Base-by-base conservation (phyloP, 2,329 filamentous ascomycete genomes). In the Microsporum ferrugineum region DNA sequence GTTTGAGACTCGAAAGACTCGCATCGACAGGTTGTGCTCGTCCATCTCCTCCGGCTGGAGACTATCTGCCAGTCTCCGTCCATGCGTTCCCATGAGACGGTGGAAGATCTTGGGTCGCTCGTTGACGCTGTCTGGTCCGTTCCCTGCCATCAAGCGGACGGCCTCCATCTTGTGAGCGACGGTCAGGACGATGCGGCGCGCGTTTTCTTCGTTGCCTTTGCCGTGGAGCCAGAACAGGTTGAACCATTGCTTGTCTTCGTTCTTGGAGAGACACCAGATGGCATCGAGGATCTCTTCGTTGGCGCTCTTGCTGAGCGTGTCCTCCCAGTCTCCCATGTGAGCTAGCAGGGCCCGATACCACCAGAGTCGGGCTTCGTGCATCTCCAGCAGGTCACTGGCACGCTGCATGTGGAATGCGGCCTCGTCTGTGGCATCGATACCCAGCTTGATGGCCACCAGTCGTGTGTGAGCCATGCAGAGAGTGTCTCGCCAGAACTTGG, bases 381-480 rank as follows among this genome's bases (percentile, higher is more conserved):
- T 33, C 33, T 60, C 58, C 23, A 39, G 3, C 47, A 60, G 23
- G 3, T 39, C 45, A 2, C 12, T 2, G 10, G 45, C 27, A 14
- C 58, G 58, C 17, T 23, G 17, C 4, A 27, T 29, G 47, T 60
- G 58, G 34, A 27, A 41, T 43, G 29, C 10, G 27, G 58, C 58
- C 10, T 27, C 14, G 17, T 39, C 33, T 36, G 27, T 8, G 5
- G 10, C 10, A 2, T 36, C 49, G 14, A 27, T 31, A 14, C 31
- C 45, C 17, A 60, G 17, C 5, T n/a, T 12, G 36, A 60, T 55
- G 33, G 41, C 36, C 58, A 60, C 55, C 17, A 60, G 23, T 14
- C 49, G 45, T 5, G 49, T 36, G 36, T 60, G 58, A n/a, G 31
- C 33, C 45, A 55, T 38, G 58, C 58, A 53, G 17, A 60, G n/a